A percentile compares a stretch with the other conserved stretches of the same genome.
These are phyloP conservation scores for Polygonum maritimum DNA, from an alignment of 148 eudicot genomes.

Conservation along the genomic window DNA sequence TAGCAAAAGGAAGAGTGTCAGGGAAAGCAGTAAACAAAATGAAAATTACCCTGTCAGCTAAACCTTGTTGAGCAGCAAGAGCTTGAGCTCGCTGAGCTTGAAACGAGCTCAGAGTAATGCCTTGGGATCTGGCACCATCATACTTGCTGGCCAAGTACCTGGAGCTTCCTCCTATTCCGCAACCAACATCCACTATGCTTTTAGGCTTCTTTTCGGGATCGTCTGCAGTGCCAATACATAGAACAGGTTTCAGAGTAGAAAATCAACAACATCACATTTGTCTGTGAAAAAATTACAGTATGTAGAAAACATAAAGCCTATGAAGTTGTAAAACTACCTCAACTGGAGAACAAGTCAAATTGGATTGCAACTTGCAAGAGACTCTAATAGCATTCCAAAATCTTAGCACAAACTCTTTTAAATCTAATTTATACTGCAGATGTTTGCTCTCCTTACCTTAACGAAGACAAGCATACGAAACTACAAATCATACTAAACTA, in stretches of 20 bases:
- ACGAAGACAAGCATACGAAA: too few species aligned
- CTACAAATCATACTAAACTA: background rate
- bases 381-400: background rate
- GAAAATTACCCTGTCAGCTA: slow-evolving; percentile 51
- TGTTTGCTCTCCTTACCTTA: background rate
- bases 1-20: background rate
- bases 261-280: background rate
- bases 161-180: slow-evolving; percentile 94
- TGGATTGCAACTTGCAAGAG: background rate
- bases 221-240: background rate
- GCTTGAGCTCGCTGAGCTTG: slow-evolving; percentile 87
- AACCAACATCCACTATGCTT: slow-evolving; percentile 70
- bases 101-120: slow-evolving; percentile 76
- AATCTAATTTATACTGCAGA: background rate
- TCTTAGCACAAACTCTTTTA: background rate
- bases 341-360: background rate
- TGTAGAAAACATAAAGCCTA: background rate
- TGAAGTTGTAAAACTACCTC: background rate
- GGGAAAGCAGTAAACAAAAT: background rate
- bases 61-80: slow-evolving; percentile 70
- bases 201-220: slow-evolving; percentile 27
- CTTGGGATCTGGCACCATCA: slow-evolving; percentile 55
- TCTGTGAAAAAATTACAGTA: background rate
- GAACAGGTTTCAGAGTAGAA: background rate
- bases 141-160: slow-evolving; percentile 65